Base-by-base conservation (phyloP, 306 rosid genomes). In the Casuarina cunninghamiana region DNA sequence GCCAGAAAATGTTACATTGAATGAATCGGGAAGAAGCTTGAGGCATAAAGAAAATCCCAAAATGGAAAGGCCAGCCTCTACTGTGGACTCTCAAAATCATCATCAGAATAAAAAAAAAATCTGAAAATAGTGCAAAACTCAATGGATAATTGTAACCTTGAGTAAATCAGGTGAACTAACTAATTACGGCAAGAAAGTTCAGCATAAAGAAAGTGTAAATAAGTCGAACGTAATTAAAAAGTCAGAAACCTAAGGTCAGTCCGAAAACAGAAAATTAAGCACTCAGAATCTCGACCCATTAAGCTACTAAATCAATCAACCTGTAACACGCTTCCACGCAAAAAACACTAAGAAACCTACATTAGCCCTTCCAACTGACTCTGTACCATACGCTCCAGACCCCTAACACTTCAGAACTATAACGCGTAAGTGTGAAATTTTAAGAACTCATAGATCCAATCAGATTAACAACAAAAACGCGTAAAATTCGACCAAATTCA, bases 401-500 rank as follows among this genome's bases (percentile, higher is more conserved):
- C 65, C 35, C 26, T 12, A 58, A 26, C 65, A 58, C 39, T 58
- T 58, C 32, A n/a, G 39, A 58, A 58, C 26, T 58, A 15, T 19
- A 10, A 26, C 65, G 15, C 10, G 13, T 62, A 6, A 35, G 37
- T 10, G 44, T 62, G 37, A 35, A 55, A 37, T 15, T 16, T 26
- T 44, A 7, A 54, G 43, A 73, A 41, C 6, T 16, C 65, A 38
- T 67, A 19, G 62, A 83, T 49, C 80, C 32, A 50, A 13, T 60
- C 43, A 51, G 41, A 45, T 6, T 43, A 50, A 46, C 50, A 10
- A 21, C 46, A 75, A 8, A 11, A 39, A 3, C 11, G 6, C 69
- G 17, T 39, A 57, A 39, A 39, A 58, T 53, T 75, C 48, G 60
- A 51, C 12, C 43, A 70, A 63, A 51, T 53, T 73, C 53, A 43